Evolutionary conservation across 106 monocot genomes (phyloP), one percentile per base, ranked within the genome.

Genomic region (Phalaenopsis aphrodite): DNA sequence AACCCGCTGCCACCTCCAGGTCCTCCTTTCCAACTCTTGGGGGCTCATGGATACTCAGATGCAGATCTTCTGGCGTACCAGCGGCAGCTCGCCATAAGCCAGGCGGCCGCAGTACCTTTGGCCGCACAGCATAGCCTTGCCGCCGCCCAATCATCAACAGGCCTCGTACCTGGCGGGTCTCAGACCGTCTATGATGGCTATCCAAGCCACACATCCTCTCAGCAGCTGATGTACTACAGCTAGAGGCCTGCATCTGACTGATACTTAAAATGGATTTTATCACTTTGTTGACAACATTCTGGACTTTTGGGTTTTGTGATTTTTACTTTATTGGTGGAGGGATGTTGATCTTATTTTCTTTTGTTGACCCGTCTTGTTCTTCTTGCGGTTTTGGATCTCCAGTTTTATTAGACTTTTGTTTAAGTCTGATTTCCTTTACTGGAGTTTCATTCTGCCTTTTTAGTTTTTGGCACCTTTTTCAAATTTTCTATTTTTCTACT

Each of bases 211-310:
- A 80, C 87, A 12, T 87, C 93, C 24, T 72, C 85, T 16, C 93
- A 91, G 47, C 93, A 93, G 78, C 82, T 88, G 9, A 89, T 93
- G 93, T 93, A 91, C 80, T 91, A 88, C 80, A 89, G 82, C 41
- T 92, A 69, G 69, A 83, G 72, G 71, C 17, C 41, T 43, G 42
- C 74, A 7, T 69, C 39, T 39, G 11, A 15, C 18, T 69, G 69
- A 15, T 37, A 41, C 14, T 37, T 69, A 12, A 30, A 30, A 69
- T 69, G 69, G 30, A 39, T 11, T 69, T 38, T 52, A 52, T 52
- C 14, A 52, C 52, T 52, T 52, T 52, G 52, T 52, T 10, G 52
- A 12, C 52, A 52, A 52, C 52, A 52, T 14, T 15, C 12, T 52
- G 15, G 15, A 52, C 15, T 2, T 30, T 0, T 52, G 15, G 52